phyloP scores from a whole-genome alignment of 2,329 filamentous ascomycete genomes.

The Fusarium sp. region DNA sequence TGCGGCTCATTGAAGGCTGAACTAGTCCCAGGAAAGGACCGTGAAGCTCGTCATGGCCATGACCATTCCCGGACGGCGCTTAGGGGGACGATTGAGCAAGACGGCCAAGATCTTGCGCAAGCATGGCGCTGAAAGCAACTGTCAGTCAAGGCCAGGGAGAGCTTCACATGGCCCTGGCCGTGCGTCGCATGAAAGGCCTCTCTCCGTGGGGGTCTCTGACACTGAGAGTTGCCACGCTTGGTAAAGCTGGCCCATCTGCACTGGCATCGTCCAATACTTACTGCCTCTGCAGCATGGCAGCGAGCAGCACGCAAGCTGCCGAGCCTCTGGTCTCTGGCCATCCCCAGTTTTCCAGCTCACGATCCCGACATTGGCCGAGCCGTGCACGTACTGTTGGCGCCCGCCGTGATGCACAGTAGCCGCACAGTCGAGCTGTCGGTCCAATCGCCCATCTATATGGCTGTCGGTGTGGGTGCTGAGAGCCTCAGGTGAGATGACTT shows the following conservation, averaged over 20 bases:
- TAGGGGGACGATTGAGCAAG: constrained; percentile 20
- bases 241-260: not conserved
- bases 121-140: constrained; percentile 7
- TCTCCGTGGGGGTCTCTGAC: constrained; percentile 16
- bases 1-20: constrained; percentile 38
- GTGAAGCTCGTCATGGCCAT: constrained; percentile 13
- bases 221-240: constrained; percentile 4
- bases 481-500: constrained; percentile 40
- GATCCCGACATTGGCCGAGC: constrained; percentile 43
- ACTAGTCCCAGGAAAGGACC: constrained; percentile 29
- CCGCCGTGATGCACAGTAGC: constrained; percentile 14
- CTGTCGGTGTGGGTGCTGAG: constrained; percentile 31
- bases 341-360: constrained; percentile 26
- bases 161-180: constrained; percentile 2
- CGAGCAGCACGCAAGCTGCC: constrained; percentile 7
- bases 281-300: not conserved
- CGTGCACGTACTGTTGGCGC: constrained; percentile 26
- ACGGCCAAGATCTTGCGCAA: constrained; percentile 14
- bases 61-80: constrained; percentile 3
- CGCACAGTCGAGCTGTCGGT: constrained; percentile 11
- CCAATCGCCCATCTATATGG: constrained; percentile 14
- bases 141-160: constrained; percentile 3
- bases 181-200: constrained; percentile 19
- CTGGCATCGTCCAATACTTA: constrained; percentile 5
- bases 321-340: constrained; percentile 2